Base-by-base conservation (phyloP, 2,329 filamentous ascomycete species). In the Phaeosphaeria sp. region DNA sequence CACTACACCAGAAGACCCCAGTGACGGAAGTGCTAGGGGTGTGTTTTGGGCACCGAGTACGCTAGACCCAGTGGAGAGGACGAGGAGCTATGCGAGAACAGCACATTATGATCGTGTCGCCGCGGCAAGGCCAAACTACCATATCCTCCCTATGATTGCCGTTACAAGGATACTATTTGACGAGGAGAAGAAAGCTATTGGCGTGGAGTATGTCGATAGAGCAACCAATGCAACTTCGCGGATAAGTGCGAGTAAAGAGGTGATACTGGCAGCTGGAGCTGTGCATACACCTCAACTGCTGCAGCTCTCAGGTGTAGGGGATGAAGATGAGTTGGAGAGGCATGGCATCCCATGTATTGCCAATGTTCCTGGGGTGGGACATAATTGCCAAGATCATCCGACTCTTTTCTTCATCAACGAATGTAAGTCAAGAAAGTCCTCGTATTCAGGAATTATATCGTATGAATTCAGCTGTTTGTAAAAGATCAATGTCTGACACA, bases 231-330 rank as follows among this genome's bases (percentile, higher is more conserved):
- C 42, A 8, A 59, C 54, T 0, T 60, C 17, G n/a, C 49, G 53
- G 22, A 54, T 68, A 21, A 45, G 13, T 11, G 69, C 69, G 4
- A 57, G 25, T 2, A 69, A 66, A 46, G 87, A 89, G 63, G 80
- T 89, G 11, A 81, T 90, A 22, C 63, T 90, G 1, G 83, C 83
- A 4, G 85, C 85, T 1, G 87, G 87, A 1, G 81, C 79, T 25
- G 76, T 89, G 18, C 80, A 86, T 57, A 86, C 86, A 0, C 87
- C 88, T 0, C 85, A 88, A 66, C 73, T 90, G 3, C 78, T 90
- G 2, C 87, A 89, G 61, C 76, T 88, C 1, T 88, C 86, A 0
- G 87, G 87, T 0, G 80, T 90, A 40, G 87, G 87, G 3, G 7
- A 59, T 9, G 25, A 30, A 5, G 22, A 13, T 3, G 48, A 51